A percentile compares a stretch with the other conserved stretches of the same genome.
These are phyloP conservation scores for Terana coerulea DNA, from an alignment of 768 basidiomycete species.

Conservation along the genomic window DNA sequence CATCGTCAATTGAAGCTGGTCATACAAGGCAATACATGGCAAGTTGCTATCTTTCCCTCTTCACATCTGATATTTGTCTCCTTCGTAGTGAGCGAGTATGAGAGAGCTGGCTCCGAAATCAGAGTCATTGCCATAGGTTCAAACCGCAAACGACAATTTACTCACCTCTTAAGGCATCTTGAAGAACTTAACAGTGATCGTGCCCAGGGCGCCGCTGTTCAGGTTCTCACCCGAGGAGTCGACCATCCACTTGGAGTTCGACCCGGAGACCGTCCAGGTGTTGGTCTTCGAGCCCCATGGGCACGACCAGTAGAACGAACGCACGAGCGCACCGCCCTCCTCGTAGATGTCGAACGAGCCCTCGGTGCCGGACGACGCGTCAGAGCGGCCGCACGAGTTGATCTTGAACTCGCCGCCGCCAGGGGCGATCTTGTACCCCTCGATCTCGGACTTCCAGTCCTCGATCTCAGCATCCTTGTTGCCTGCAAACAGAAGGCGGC, in stretches of 20 bases:
- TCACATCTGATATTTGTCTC: too few relatives aligned
- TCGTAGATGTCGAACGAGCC: constrained; percentile 11
- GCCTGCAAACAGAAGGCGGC: background rate
- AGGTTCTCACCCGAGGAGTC: background rate
- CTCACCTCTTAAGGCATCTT: too few relatives aligned
- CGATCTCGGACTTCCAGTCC: background rate
- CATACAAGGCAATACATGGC: too few relatives aligned
- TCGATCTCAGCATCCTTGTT: constrained; percentile 8
- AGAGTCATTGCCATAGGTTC: too few relatives aligned
- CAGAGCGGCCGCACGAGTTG: constrained; percentile 7
- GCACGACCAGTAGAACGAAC: constrained; percentile 13
- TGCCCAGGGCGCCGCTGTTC: constrained; percentile 4
- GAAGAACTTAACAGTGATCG: constrained; percentile 1
- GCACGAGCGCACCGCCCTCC: too few relatives aligned
- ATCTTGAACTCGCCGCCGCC: background rate
- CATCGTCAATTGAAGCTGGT: too few relatives aligned
- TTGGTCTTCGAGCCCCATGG: constrained; percentile 8
- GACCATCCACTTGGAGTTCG: constrained; percentile 2
- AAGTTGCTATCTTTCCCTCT: too few relatives aligned
- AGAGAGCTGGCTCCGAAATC: too few relatives aligned
- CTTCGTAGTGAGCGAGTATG: too few relatives aligned
- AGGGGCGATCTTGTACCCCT: background rate
- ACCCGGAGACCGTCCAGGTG: constrained; percentile 4
- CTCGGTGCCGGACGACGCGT: constrained; percentile 8
- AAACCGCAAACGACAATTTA: too few relatives aligned